Evolutionary conservation across 2,329 filamentous ascomycete genomes (phyloP).

Genomic region (Zymoseptoria ardabiliae): DNA sequence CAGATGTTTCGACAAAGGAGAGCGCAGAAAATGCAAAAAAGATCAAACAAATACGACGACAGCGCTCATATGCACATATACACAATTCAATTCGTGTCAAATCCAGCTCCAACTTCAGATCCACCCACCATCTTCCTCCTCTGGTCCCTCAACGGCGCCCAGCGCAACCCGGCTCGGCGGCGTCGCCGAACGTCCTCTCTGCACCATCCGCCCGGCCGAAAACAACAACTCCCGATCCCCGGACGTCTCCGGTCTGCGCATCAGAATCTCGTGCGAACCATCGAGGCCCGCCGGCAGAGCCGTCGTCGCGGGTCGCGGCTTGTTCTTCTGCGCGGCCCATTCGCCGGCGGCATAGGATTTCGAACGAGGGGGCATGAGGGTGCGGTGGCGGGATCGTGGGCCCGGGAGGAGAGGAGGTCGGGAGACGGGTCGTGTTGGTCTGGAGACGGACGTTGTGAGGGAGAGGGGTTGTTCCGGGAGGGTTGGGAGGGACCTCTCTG

Average conservation of each 20-base stretch:
- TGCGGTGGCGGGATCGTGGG: background rate
- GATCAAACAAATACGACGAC: background rate
- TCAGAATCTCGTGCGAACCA: constrained; percentile 1
- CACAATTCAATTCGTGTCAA: background rate
- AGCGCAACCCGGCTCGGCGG: constrained; percentile 2
- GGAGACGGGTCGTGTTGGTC: background rate
- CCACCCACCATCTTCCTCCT: background rate
- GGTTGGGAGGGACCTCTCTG: background rate
- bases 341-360: background rate
- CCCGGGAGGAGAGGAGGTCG: background rate
- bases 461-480: background rate
- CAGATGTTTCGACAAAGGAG: background rate
- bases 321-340: constrained; percentile 1
- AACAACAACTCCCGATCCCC: constrained; percentile 21
- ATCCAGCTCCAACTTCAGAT: background rate
- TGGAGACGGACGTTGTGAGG: too few relatives aligned
- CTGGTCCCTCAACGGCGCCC: background rate
- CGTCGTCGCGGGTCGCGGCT: background rate
- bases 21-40: background rate
- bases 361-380: background rate
- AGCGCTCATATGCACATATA: background rate
- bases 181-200: constrained; percentile 12
- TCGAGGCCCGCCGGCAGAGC: background rate
- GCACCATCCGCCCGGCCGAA: constrained; percentile 21
- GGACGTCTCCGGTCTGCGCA: constrained; percentile 19